Base-by-base conservation (phyloP, 305 asterid species). In the Fraxinus latifolia region DNA sequence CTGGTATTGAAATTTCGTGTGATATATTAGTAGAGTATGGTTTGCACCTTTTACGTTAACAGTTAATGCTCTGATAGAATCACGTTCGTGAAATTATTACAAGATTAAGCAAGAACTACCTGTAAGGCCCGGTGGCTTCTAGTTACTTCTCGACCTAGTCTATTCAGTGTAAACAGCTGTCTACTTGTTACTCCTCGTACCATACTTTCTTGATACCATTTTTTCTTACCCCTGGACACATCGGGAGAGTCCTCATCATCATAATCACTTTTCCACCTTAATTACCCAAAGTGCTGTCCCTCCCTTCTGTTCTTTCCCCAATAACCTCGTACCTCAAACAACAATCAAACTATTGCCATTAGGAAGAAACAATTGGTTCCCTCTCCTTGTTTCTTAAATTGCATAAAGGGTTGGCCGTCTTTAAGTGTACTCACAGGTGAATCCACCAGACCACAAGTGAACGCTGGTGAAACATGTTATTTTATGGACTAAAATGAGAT, bases 311-410 rank as follows among this genome's bases (percentile, higher is more conserved):
- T 77, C 88, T 80, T 83, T 84, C 44, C 77, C 79, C 60, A 74
- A 33, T 47, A 82, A 79, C 42, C 65, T 77, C 83, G 44, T 73
- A 71, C 58, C 79, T 76, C 50, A 80, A 81, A 88, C 86, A 71
- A 84, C 82, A 25, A 89, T 50, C 81, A 89, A 88, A 81, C 86
- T 84, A 83, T 78, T 82, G 67, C 87, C 85, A 5, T 77, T 77
- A 19, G 93, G 92, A 82, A 94, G 94, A 91, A 92, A 67, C 86
- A 90, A 83, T 80, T 89, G 39, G 93, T 96, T 89, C 91, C 96
- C 90, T 91, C 92, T 0, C 84, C 86, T 15, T 94, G 95, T 80
- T 84, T 93, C 82, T 87, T 87, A 60, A 92, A 94, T 78, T 93
- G 95, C 87, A 87, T 21, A 29, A 88, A 90, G 11, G 94, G 90